Percentiles rank a stretch among this genome's conserved stretches.
phyloP scores from a whole-genome alignment of 129 eudicot genomes.

The Apium graveolens region DNA sequence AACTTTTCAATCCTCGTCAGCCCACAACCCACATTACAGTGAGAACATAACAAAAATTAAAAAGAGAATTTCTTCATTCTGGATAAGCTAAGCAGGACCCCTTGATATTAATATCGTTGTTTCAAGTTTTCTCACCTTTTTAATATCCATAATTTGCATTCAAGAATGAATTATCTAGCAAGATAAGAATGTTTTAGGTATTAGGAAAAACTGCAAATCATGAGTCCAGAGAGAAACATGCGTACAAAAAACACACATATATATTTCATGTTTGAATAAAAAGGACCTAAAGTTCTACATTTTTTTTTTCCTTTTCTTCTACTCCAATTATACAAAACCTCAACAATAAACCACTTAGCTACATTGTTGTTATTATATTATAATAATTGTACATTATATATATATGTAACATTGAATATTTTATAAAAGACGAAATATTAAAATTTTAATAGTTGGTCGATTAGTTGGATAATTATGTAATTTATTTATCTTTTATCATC shows the following conservation, averaged over 20 bases:
- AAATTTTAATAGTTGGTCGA: too few relatives aligned
- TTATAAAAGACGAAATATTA: too few relatives aligned
- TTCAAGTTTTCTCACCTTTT: slow-evolving; percentile 1
- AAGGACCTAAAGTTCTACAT: neutral
- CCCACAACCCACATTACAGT: neutral
- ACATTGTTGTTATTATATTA: neutral
- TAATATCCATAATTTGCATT: neutral
- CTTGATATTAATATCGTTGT: neutral
- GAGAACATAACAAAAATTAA: neutral
- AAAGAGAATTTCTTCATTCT: neutral
- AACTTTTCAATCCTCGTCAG: neutral
- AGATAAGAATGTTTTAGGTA: slow-evolving; percentile 11
- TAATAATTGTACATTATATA: neutral
- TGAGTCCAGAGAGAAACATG: slow-evolving; percentile 8
- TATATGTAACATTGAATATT: too few relatives aligned
- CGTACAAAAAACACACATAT: neutral
- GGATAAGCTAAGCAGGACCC: slow-evolving; percentile 9
- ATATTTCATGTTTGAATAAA: neutral
- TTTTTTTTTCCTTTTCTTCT: neutral
- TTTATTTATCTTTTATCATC: too few relatives aligned
- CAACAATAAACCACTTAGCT: neutral
- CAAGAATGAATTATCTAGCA: slow-evolving; percentile 1
- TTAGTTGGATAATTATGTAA: too few relatives aligned
- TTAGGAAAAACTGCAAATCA: slow-evolving; percentile 4
- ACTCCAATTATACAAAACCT: neutral